phyloP scores from a whole-genome alignment of 805 yeast genomes.

The Yarrowia deformans region DNA sequence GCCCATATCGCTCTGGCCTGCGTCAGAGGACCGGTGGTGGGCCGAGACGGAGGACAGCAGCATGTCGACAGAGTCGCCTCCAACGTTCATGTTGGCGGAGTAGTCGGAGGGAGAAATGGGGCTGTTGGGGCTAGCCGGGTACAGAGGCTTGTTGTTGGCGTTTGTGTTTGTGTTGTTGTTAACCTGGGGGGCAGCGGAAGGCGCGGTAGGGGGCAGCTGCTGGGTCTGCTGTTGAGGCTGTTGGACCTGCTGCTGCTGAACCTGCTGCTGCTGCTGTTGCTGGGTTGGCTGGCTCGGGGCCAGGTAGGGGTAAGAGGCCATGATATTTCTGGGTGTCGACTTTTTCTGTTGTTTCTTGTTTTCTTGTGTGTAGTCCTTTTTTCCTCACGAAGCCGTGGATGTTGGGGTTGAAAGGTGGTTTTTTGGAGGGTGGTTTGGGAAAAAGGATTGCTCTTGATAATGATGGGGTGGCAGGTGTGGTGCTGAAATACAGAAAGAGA shows the following conservation, averaged over 20 bases:
- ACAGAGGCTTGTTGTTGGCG: slow-evolving; percentile 14
- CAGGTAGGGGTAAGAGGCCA: slow-evolving; percentile 38
- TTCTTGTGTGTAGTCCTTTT: background rate
- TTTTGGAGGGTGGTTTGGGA: background rate
- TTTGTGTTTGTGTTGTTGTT: background rate
- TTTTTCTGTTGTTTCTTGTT: background rate
- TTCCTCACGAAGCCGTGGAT: background rate
- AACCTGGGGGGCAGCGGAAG: slow-evolving; percentile 18
- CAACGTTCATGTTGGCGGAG: slow-evolving; percentile 37
- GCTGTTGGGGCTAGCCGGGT: slow-evolving; percentile 30
- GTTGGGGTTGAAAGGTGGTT: background rate
- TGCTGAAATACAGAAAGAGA: slow-evolving; percentile 38
- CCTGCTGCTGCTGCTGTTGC: slow-evolving; percentile 23
- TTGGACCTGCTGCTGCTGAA: slow-evolving; percentile 18
- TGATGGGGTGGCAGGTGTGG: slow-evolving; percentile 37
- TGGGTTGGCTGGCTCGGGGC: slow-evolving; percentile 36
- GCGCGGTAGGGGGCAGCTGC: slow-evolving; percentile 31
- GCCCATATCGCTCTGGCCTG: slow-evolving; percentile 35
- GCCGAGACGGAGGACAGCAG: slow-evolving; percentile 35
- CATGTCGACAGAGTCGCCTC: slow-evolving; percentile 36
- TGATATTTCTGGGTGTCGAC: slow-evolving; percentile 3
- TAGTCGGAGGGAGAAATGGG: slow-evolving; percentile 33
- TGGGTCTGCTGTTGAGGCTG: slow-evolving; percentile 13
- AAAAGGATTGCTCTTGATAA: slow-evolving; percentile 27
- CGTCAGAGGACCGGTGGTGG: slow-evolving; percentile 39